These are phyloP conservation scores for Oxytropis ochrocephala DNA, from an alignment of 306 rosid species.

Conservation along the genomic window DNA sequence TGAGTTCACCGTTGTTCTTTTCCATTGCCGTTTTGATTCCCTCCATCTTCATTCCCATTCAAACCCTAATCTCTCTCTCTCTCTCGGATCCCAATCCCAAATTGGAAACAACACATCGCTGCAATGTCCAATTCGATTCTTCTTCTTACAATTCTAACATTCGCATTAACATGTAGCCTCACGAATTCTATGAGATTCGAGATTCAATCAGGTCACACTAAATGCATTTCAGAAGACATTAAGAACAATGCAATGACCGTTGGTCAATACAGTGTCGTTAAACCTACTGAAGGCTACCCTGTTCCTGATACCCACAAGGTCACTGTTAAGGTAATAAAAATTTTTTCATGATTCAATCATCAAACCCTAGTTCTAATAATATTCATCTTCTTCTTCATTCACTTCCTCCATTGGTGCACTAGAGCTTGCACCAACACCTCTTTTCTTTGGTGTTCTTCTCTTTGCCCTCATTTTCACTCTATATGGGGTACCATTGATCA, in stretches of 20 bases:
- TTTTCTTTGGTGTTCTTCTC: no score
- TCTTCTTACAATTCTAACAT: constrained; percentile 21
- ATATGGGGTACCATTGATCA: no score
- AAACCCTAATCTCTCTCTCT: constrained; percentile 16
- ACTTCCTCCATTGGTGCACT: no score
- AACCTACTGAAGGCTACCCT: constrained; percentile 43
- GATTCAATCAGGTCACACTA: constrained; percentile 49
- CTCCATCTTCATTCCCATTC: not conserved
- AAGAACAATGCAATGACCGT: constrained; percentile 61
- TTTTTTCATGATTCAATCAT: not conserved
- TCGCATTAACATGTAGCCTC: constrained; percentile 21
- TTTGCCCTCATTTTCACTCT: no score
- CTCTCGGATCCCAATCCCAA: constrained; percentile 18
- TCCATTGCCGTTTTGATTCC: constrained; percentile 20
- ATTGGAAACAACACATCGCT: not conserved
- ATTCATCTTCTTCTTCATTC: no score
- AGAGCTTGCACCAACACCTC: no score
- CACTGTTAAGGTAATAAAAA: constrained; percentile 50
- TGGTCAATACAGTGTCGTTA: constrained; percentile 60
- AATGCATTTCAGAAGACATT: constrained; percentile 78
- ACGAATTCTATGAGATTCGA: constrained; percentile 62
- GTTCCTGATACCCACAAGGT: constrained; percentile 58
- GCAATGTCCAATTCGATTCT: constrained; percentile 31
- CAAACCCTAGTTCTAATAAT: not conserved
- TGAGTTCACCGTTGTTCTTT: not conserved